Percentiles rank a stretch among this genome's conserved stretches.
phyloP scores from a whole-genome alignment of 352 stramenopile genomes.

The Achlya hypogyna region DNA sequence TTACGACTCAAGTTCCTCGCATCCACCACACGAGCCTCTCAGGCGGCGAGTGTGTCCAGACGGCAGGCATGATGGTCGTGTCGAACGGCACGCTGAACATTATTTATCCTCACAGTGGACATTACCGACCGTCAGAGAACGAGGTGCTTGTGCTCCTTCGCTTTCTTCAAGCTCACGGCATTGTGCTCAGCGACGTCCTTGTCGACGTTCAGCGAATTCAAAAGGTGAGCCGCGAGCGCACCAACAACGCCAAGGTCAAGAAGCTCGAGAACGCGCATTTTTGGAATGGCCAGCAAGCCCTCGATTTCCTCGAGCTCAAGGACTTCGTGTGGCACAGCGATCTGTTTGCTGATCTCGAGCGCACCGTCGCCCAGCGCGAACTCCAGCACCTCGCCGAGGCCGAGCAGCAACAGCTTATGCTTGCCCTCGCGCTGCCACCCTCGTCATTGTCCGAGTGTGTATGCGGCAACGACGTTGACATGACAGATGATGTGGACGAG shows the following conservation, averaged over 20 bases:
- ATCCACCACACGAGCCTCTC: constrained; percentile 98
- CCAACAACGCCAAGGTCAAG: constrained; percentile 59
- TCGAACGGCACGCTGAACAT: constrained; percentile 83
- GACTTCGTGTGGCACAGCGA: constrained; percentile 68
- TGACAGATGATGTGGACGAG: not conserved
- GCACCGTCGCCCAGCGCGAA: constrained; percentile 31
- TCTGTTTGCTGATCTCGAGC: constrained; percentile 65
- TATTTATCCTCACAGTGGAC: constrained; percentile 97
- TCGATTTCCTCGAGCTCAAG: constrained; percentile 71
- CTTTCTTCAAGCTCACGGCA: constrained; percentile 86
- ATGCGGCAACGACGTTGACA: constrained; percentile 8
- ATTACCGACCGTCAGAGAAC: constrained; percentile 94
- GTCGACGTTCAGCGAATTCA: constrained; percentile 95
- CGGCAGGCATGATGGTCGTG: constrained; percentile 95
- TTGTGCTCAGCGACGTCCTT: constrained; percentile 86
- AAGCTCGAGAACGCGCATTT: constrained; percentile 85
- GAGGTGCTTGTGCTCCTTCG: constrained; percentile 92
- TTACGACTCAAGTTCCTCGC: constrained; percentile 88
- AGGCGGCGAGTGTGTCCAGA: constrained; percentile 92
- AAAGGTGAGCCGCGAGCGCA: constrained; percentile 84
- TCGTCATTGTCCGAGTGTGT: not conserved
- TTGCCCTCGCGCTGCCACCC: not conserved
- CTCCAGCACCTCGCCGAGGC: not conserved
- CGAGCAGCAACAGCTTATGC: not conserved
- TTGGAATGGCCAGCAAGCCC: constrained; percentile 65